A percentile compares a stretch with the other conserved stretches of the same genome.
phyloP scores from a whole-genome alignment of 768 basidiomycete species.

The Tylopilus felleus region DNA sequence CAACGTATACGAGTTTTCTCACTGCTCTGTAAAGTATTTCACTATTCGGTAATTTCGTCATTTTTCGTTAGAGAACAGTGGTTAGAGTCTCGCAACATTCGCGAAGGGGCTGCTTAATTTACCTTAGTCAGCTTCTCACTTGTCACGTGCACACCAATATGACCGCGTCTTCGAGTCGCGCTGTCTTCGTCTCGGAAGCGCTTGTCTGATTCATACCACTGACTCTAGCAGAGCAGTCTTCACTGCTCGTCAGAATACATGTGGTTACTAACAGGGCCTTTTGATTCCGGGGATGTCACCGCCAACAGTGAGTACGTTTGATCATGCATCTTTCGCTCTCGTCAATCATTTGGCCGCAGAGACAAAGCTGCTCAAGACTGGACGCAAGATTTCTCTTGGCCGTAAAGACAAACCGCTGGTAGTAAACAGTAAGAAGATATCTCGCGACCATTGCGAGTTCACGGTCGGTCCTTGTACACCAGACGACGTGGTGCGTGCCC shows the following conservation, averaged over 20 bases:
- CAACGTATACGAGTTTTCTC: slow-evolving; percentile 3
- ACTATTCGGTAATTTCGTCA: slow-evolving; percentile 11
- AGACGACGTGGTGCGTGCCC: slow-evolving; percentile 53
- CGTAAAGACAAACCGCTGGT: slow-evolving; percentile 51
- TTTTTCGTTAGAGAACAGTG: background rate
- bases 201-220: background rate
- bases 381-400: slow-evolving; percentile 51
- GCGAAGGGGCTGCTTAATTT: too few relatives aligned
- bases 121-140: background rate
- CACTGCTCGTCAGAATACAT: slow-evolving; percentile 26
- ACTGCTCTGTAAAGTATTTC: slow-evolving; percentile 22
- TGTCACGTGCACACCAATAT: background rate
- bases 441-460: slow-evolving; percentile 57
- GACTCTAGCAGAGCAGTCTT: background rate
- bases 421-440: slow-evolving; percentile 62
- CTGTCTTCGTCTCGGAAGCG: background rate
- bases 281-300: slow-evolving; percentile 42
- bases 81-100: too few relatives aligned
- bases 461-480: slow-evolving; percentile 48
- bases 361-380: slow-evolving; percentile 61
- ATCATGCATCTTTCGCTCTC: slow-evolving; percentile 23
- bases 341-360: slow-evolving; percentile 27
- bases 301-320: slow-evolving; percentile 38
- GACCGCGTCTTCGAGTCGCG: background rate
- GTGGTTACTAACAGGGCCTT: slow-evolving; percentile 57